Base-by-base conservation (phyloP, 163 green algal species). In the Trebouxia gelatinosa region DNA sequence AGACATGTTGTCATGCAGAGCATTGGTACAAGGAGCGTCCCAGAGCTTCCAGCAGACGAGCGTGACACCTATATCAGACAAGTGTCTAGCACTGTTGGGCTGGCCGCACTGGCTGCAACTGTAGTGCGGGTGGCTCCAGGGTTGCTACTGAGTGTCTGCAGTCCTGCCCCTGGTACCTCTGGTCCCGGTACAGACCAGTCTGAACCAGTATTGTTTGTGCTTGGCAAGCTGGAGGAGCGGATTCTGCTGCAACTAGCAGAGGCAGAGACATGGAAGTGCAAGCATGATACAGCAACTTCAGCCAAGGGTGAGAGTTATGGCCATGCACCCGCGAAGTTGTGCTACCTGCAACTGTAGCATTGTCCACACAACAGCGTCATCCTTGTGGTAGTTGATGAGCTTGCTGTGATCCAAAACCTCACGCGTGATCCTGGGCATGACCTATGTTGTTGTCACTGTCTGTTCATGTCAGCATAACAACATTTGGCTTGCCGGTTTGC, bases 101-200 rank as follows among this genome's bases (percentile, higher is more conserved):
- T 95, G 34, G 82, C 88, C 1, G 81, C 88, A 0, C 83, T 95
- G 50, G 88, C 86, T 13, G 88, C 89, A n/a, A 86, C 88, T 0
- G 85, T 94, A 23, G 90, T 90, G 16, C 84, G 92, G 19, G 93
- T 88, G 28, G 81, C 86, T 1, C 28, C 46, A 51, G 9, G 37
- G 9, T 21, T 77, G 51, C 57, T 70, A 51, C 50, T 76, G 5
- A 66, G 28, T 31, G 70, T 77, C 21, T 70, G 58, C 28, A 70
- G 28, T 13, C 31, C n/a, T 58, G 62, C n/a, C 6, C 54, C 64
- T 34, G 51, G 31, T 37, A n/a, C n/a, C n/a, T n/a, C n/a, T n/a
- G n/a, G n/a, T n/a, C 2, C 76, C 78, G 58, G 80, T 76, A 35
- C 2, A n/a, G 64, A 0, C 76, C 82, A 37, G 74, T 74, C 17